phyloP scores from a whole-genome alignment of 345 rosid species.

The Cardamine chenopodiifolia region DNA sequence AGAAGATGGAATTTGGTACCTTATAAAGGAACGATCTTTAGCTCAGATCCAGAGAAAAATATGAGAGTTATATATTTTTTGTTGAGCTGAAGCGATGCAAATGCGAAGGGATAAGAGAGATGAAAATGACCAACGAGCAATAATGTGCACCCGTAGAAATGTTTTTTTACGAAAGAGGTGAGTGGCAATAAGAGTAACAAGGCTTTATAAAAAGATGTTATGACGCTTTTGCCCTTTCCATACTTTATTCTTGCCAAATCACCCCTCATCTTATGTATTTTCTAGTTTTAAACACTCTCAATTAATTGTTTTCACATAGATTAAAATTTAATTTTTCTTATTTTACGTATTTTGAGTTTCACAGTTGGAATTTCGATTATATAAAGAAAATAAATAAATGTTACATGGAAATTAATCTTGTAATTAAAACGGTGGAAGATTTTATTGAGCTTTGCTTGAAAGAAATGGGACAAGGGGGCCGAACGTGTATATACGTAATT shows the following conservation, averaged over 20 bases:
- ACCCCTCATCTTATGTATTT: background rate
- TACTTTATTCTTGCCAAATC: conserved; percentile 25
- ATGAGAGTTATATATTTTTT: background rate
- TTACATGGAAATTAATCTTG: conserved; percentile 25
- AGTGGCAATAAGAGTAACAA: conserved; percentile 3
- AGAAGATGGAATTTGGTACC: conserved; percentile 22
- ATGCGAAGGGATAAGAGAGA: conserved; percentile 35
- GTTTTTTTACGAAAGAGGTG: conserved; percentile 8
- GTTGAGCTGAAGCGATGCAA: conserved; percentile 28
- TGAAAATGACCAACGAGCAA: conserved; percentile 41
- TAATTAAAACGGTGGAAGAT: conserved; percentile 11
- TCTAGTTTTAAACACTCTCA: background rate
- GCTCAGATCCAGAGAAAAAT: conserved; percentile 37
- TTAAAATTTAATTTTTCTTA: background rate
- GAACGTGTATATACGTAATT: conserved; percentile 46
- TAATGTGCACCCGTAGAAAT: background rate
- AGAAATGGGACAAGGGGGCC: conserved; percentile 44
- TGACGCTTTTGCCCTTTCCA: conserved; percentile 40
- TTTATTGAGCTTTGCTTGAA: conserved; percentile 35
- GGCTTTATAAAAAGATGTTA: conserved; percentile 31
- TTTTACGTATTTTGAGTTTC: background rate
- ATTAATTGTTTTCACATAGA: background rate
- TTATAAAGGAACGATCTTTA: background rate
- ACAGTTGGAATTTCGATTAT: background rate
- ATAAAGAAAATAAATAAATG: background rate